Evolutionary conservation across 2,329 filamentous ascomycete genomes (phyloP), one percentile per base, ranked within the genome.

Genomic region (Helicocarpus griseus): DNA sequence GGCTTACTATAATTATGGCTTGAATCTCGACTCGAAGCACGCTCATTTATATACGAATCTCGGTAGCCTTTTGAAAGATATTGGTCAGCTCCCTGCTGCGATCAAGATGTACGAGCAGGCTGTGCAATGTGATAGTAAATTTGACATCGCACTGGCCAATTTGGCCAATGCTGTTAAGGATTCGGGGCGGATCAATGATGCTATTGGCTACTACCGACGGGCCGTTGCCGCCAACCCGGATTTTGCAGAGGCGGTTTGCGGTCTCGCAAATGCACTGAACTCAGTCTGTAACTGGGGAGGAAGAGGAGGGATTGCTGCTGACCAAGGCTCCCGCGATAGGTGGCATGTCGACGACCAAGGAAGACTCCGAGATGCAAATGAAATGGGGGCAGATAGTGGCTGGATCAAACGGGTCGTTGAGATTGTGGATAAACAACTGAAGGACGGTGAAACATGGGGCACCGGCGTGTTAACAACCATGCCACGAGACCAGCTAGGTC

Each of bases 61-160:
- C 2, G 93, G 93, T 7, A 97, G 93, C 64, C 73, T 98, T 28
- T 77, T 98, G 40, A 98, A 98, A 63, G 93, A 98, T 60, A 93
- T 97, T 58, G 93, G 93, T 0, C 91, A 97, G 60, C 77, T 98
- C 13, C 84, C 89, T 58, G 80, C 88, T 45, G 93, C 93, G 0
- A 96, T 98, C 60, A 83, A 85, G 57, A 97, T 98, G 91, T 98
- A 98, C 64, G 89, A 97, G 69, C 84, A 89, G 58, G 93, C 93
- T 9, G 93, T 98, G 13, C 78, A 81, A 2, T 97, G 90, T 64
- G 93, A 98, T 67, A 82, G 83, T n/a, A 87, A 83, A 22, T 98
- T 98, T 62, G 93, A 98, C 63, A 98, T 98, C 62, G 93, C 93
- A 31, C 73, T 98, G 51, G 95, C 93, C 3, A 98, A 98, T 62